Conservation (phyloP, 2,329 filamentous ascomycete genomes). For the Rhynchosporium secalis region DNA sequence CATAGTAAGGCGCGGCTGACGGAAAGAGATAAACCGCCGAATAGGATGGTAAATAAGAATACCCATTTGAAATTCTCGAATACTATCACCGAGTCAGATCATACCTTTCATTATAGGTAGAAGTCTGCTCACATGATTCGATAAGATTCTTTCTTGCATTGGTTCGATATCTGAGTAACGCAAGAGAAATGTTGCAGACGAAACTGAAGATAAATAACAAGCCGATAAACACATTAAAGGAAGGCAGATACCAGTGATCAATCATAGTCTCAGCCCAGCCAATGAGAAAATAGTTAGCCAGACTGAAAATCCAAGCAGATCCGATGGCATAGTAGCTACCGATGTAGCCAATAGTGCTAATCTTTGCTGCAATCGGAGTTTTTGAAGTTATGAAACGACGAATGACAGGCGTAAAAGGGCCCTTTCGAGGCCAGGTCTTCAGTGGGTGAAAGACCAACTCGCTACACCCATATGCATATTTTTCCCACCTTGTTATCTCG, state of each 20-base stretch:
- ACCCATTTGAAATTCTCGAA: constrained; percentile 56
- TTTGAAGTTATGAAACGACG: constrained; percentile 69
- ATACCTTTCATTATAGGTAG: neutral
- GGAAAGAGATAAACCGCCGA: constrained; percentile 45
- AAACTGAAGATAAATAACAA: constrained; percentile 61
- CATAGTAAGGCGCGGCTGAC: constrained; percentile 43
- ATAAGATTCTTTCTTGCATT: neutral
- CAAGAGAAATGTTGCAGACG: constrained; percentile 24
- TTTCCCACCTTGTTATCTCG: constrained; percentile 82
- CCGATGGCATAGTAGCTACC: constrained; percentile 79
- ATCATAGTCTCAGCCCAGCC: constrained; percentile 69
- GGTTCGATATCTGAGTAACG: constrained; percentile 22
- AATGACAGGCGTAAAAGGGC: constrained; percentile 79
- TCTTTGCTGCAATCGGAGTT: constrained; percentile 73
- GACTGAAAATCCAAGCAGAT: constrained; percentile 69
- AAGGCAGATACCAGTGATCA: constrained; percentile 67
- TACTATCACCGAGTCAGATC: constrained; percentile 39
- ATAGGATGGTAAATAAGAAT: constrained; percentile 43
- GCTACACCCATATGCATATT: constrained; percentile 82
- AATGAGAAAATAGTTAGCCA: constrained; percentile 69
- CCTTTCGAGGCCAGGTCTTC: constrained; percentile 67
- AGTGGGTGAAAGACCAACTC: constrained; percentile 80
- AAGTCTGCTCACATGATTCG: too few relatives aligned
- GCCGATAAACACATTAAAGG: constrained; percentile 62
- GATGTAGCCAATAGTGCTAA: constrained; percentile 75